Evolutionary conservation across 169 alveolate species (phyloP).

Genomic region (Hepatocystis sp.): DNA sequence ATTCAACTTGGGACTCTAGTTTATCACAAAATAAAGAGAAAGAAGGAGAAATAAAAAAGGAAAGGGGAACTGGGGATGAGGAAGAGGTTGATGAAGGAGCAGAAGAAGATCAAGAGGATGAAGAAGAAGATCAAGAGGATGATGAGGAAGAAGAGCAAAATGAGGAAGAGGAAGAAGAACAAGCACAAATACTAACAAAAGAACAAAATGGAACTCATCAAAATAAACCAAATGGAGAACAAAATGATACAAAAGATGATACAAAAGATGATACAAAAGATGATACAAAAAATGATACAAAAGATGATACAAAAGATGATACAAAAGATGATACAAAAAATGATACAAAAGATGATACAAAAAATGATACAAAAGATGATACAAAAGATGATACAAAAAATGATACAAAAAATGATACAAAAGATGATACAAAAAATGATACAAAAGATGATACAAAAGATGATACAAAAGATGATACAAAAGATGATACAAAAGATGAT

Average conservation of each 20-base stretch:
- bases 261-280: conserved; percentile 12
- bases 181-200: too few relatives aligned
- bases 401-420: not conserved
- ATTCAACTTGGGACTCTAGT: conserved; percentile 14
- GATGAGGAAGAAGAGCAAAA: too few relatives aligned
- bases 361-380: not conserved
- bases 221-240: too few relatives aligned
- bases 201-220: too few relatives aligned
- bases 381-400: conserved; percentile 10
- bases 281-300: conserved; percentile 9
- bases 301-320: conserved; percentile 16
- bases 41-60: conserved; percentile 13
- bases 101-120: too few relatives aligned
- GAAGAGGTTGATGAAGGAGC: too few relatives aligned
- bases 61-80: too few relatives aligned
- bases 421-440: conserved; percentile 5
- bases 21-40: conserved; percentile 27
- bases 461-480: not conserved
- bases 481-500: conserved; percentile 2
- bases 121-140: too few relatives aligned
- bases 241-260: conserved; percentile 14
- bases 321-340: conserved; percentile 14
- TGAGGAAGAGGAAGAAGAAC: too few relatives aligned
- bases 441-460: conserved; percentile 1
- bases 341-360: not conserved